Base-by-base conservation (phyloP, 208 protist genomes). In the Angomonas ambiguus region DNA sequence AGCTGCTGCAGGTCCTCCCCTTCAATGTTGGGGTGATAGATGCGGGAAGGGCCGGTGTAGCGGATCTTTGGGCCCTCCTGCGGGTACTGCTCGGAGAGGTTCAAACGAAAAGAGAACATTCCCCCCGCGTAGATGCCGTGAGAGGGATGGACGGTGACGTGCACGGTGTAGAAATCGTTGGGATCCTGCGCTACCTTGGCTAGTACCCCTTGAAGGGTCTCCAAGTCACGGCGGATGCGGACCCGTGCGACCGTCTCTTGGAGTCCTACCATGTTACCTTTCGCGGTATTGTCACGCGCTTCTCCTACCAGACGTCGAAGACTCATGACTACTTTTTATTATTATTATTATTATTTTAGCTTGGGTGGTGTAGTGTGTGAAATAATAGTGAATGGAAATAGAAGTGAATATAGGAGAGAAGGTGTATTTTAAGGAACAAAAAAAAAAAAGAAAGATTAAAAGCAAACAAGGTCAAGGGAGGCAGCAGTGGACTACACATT, bases 21-120 rank as follows among this genome's bases (percentile, higher is more conserved):
- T 25, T 94, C 91, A 59, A 96, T 95, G 71, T 96, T 96, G 11
- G 91, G 91, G 61, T 96, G 91, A 60, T 86, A 94, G 35, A 95
- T 74, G 59, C 87, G 85, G 10, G 67, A 53, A 8, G 91, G 83
- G 0, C 86, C 86, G 42, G 75, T 62, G 67, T 91, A 96, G 33
- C 78, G 74, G 41, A 93, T 86, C 65, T 84, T 89, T 0, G 91
- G 91, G 2, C 85, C 85, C 55, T 87, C 80, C 57, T 89, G 86
- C 2, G 91, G 91, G 67, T 89, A 96, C 20, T 82, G 70, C 5
- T 87, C 75, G 18, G 81, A 68, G 65, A 96, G 85, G 41, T 77
- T 45, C 16, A 96, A 55, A 18, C 65, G 16, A 38, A 96, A 96
- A n/a, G 72, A 32, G 60, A 94, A 95, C 11, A 45, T 59, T 22